Conservation (phyloP, 2,329 filamentous ascomycete genomes). For the Aureobasidium sp. region DNA sequence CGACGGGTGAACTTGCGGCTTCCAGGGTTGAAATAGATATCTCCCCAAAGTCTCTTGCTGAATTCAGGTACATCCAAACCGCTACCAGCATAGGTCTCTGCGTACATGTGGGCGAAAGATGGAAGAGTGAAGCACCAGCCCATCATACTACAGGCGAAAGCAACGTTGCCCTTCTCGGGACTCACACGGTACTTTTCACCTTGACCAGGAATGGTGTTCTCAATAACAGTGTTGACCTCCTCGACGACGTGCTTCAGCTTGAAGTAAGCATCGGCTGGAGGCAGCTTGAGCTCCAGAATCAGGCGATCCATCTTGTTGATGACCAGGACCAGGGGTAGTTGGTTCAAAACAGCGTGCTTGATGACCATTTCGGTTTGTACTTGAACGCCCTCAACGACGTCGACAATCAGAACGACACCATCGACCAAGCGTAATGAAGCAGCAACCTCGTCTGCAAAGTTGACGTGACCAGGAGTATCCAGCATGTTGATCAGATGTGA, state of each 20-base stretch:
- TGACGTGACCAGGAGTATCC: constrained; percentile 95
- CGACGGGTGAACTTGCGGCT: constrained; percentile 99
- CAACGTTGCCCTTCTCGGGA: constrained; percentile 96
- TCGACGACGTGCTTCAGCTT: constrained; percentile 99
- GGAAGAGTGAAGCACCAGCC: constrained; percentile 93
- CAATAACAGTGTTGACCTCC: constrained; percentile 93
- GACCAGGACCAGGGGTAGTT: constrained; percentile 78
- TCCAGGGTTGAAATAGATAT: constrained; percentile 99
- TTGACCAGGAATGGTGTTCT: constrained; percentile 72
- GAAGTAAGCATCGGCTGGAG: constrained; percentile 94
- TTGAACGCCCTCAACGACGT: constrained; percentile 98
- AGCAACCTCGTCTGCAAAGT: constrained; percentile 96
- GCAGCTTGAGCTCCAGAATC: constrained; percentile 87
- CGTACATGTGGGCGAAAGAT: constrained; percentile 95
- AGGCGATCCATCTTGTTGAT: constrained; percentile 97
- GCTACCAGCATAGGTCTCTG: constrained; percentile 58
- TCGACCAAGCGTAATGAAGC: constrained; percentile 79
- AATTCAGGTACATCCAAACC: constrained; percentile 70
- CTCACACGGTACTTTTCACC: constrained; percentile 76
- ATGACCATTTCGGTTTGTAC: constrained; percentile 96
- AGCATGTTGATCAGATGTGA: constrained; percentile 92
- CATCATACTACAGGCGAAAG: constrained; percentile 88
- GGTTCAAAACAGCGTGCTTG: constrained; percentile 85
- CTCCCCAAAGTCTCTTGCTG: constrained; percentile 81
- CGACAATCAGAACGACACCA: constrained; percentile 85